Evolutionary conservation across 192 early-diverging fungal genomes (phyloP).

Genomic region (Spinellus fusiger): DNA sequence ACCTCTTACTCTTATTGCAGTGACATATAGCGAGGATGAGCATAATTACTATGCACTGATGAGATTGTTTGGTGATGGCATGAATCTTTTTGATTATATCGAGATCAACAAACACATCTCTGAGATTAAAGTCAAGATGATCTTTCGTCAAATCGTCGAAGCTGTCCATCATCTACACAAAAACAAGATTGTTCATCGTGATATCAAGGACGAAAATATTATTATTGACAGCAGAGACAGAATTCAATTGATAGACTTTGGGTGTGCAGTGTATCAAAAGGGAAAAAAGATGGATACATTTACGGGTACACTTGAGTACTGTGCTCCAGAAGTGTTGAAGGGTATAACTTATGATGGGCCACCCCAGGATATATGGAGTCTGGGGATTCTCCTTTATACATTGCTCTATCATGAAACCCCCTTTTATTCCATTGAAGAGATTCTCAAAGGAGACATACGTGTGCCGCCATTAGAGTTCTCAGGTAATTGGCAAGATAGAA

Average conservation of each 20-base stretch:
- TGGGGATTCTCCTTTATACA: conserved; percentile 80
- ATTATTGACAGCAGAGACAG: conserved; percentile 54
- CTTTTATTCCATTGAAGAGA: conserved; percentile 57
- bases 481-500: conserved; percentile 11
- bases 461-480: conserved; percentile 24
- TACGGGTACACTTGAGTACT: conserved; percentile 78
- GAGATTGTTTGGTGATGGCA: conserved; percentile 41
- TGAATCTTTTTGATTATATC: conserved; percentile 49
- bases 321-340: conserved; percentile 75
- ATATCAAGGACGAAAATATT: conserved; percentile 89
- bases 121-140: conserved; percentile 25
- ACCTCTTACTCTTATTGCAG: conserved; percentile 9
- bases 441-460: conserved; percentile 47
- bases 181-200: conserved; percentile 58
- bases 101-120: conserved; percentile 39
- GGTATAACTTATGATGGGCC: conserved; percentile 80
- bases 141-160: conserved; percentile 36
- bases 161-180: conserved; percentile 46
- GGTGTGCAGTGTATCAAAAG: conserved; percentile 63
- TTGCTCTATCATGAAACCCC: conserved; percentile 65
- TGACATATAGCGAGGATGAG: conserved; percentile 65
- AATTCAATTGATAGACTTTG: conserved; percentile 80
- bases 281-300: conserved; percentile 61
- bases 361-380: conserved; percentile 89
- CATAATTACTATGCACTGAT: conserved; percentile 62